Evolutionary conservation across 192 early-diverging fungal genomes (phyloP), one percentile per base, ranked within the genome.

Genomic region (Gorgonomyces haynaldii): DNA sequence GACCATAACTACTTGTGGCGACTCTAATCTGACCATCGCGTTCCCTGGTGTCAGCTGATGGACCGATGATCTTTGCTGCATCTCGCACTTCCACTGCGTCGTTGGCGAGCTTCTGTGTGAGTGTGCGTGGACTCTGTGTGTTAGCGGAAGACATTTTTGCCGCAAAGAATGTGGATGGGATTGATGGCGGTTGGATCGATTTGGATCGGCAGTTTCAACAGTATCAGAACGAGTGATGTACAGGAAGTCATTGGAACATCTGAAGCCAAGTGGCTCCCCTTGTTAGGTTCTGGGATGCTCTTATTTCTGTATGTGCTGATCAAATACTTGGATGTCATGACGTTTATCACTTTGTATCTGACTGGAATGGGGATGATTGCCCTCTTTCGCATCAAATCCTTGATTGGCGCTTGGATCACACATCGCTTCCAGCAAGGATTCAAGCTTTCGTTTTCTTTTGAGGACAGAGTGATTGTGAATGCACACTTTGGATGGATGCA

Each of bases 191-290:
- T n/a, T n/a, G n/a, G n/a, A n/a, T n/a, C n/a, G n/a, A n/a, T n/a
- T n/a, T n/a, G n/a, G n/a, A n/a, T n/a, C n/a, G n/a, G n/a, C n/a
- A n/a, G n/a, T n/a, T n/a, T n/a, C n/a, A n/a, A n/a, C n/a, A n/a
- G n/a, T n/a, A n/a, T n/a, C n/a, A n/a, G n/a, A n/a, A n/a, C n/a
- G n/a, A n/a, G n/a, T n/a, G 30, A 31, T 31, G 30, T 8, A 8
- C 6, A 31, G 12, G 30, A 31, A 31, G 6, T 8, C 5, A 31
- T 31, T 12, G 12, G 30, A 8, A 31, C 30, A 8, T 31, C 30
- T 31, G 93, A 97, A 56, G 93, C 93, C 19, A 85, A 89, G 50
- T 79, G 81, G 85, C 91, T 95, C 56, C 93, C 93, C 2, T 50
- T 97, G 15, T 80, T 91, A 50, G 93, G 92, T 16, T 94, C 91